These are phyloP conservation scores for Wickerhamomyces sp. DNA, from an alignment of 1,139 yeast species.

Conservation along the genomic window DNA sequence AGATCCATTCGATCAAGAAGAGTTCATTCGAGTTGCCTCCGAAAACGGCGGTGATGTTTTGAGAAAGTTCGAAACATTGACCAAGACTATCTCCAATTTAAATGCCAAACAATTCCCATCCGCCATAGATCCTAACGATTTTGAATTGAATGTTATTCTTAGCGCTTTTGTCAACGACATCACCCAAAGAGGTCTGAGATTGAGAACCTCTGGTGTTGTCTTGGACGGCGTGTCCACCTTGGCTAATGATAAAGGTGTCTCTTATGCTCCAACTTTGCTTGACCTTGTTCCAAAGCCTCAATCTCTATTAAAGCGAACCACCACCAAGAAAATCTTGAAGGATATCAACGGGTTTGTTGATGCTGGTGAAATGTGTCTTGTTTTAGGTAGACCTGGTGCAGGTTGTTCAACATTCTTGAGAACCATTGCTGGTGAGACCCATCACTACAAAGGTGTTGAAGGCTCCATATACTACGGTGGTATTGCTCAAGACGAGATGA, in stretches of 20 bases:
- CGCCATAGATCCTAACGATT: conserved; percentile 22
- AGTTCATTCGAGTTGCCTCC: conserved; percentile 2
- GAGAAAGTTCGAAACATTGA: conserved; percentile 1
- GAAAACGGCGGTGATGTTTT: conserved; percentile 1
- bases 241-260: conserved; percentile 30
- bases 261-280: conserved; percentile 29
- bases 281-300: conserved; percentile 28
- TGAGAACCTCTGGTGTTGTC: conserved; percentile 30
- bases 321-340: conserved; percentile 23
- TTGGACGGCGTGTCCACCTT: conserved; percentile 25
- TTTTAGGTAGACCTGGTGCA: conserved; percentile 48
- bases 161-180: conserved; percentile 23
- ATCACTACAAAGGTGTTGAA: conserved; percentile 49
- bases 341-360: conserved; percentile 36
- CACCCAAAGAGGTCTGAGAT: conserved; percentile 31
- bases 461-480: conserved; percentile 44
- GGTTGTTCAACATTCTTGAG: conserved; percentile 51
- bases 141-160: conserved; percentile 28
- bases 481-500: conserved; percentile 41
- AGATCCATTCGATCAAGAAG: not conserved
- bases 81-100: conserved; percentile 2
- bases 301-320: conserved; percentile 3
- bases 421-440: conserved; percentile 52
- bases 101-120: conserved; percentile 6
- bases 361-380: conserved; percentile 48